Conservation (phyloP, 768 basidiomycete species). For the Holtermanniella nyarrowii region DNA sequence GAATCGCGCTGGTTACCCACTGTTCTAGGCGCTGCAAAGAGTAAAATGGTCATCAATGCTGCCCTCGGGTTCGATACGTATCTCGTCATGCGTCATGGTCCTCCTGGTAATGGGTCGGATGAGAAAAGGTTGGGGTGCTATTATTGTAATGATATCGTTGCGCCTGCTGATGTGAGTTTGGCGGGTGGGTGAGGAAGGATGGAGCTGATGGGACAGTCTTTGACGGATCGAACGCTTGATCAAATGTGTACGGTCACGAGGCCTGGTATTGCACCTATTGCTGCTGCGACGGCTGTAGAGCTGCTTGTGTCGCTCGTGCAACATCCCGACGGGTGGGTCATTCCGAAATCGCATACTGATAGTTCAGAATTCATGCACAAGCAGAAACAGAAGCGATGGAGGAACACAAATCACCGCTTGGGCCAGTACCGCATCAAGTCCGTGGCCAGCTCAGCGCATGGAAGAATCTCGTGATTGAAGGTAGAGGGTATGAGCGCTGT, state of each 20-base stretch:
- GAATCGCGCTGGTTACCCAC: constrained; percentile 96
- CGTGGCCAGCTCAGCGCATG: constrained; percentile 84
- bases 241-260: constrained; percentile 99
- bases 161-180: constrained; percentile 71
- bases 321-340: constrained; percentile 67
- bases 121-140: constrained; percentile 68
- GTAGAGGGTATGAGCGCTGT: constrained; percentile 74
- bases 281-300: constrained; percentile 84
- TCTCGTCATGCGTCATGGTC: constrained; percentile 91
- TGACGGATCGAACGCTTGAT: constrained; percentile 85
- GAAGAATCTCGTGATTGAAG: constrained; percentile 69
- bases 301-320: constrained; percentile 78
- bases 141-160: constrained; percentile 96
- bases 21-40: constrained; percentile 68
- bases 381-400: constrained; percentile 47
- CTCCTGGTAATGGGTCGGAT: constrained; percentile 23
- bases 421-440: constrained; percentile 85
- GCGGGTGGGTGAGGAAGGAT: neutral
- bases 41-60: constrained; percentile 89
- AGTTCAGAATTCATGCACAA: constrained; percentile 53
- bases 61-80: constrained; percentile 93
- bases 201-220: constrained; percentile 43
- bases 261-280: constrained; percentile 86
- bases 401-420: constrained; percentile 49
- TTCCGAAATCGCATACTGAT: neutral